Conservation (phyloP, 129 eudicot species). For the Dittrichia graveolens region DNA sequence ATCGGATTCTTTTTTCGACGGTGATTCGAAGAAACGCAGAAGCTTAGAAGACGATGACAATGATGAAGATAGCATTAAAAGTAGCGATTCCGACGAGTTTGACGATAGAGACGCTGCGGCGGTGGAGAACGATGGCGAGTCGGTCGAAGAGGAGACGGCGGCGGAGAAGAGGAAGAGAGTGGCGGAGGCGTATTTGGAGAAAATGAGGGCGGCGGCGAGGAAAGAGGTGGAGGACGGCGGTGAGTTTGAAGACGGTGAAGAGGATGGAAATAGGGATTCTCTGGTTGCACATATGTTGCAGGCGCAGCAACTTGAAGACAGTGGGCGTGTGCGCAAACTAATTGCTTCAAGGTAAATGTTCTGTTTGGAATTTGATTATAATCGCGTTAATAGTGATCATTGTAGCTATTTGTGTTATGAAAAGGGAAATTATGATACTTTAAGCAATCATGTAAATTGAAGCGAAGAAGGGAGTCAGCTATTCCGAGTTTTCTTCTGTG, state of each 20-base stretch:
- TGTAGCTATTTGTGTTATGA: background rate
- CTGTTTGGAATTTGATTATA: background rate
- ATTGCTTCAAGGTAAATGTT: constrained; percentile 70
- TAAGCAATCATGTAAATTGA: too few species aligned
- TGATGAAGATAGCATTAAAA: constrained; percentile 38
- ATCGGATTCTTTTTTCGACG: constrained; percentile 46
- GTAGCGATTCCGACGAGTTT: constrained; percentile 42
- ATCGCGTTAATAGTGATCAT: background rate
- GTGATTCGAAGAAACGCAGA: constrained; percentile 36
- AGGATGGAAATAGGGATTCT: constrained; percentile 61
- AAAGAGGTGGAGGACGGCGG: constrained; percentile 45
- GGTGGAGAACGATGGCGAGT: constrained; percentile 44
- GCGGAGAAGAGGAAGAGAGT: constrained; percentile 70
- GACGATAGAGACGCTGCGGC: constrained; percentile 31
- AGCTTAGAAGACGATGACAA: constrained; percentile 32
- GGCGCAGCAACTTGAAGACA: constrained; percentile 79
- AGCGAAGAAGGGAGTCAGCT: too few species aligned
- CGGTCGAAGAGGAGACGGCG: constrained; percentile 59
- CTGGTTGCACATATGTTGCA: constrained; percentile 58
- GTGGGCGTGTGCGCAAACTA: constrained; percentile 69
- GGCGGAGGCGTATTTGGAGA: constrained; percentile 49
- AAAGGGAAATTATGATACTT: too few species aligned
- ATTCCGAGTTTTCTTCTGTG: too few species aligned
- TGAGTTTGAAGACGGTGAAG: constrained; percentile 38
- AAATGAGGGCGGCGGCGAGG: constrained; percentile 39